Evolutionary conservation across 306 rosid genomes (phyloP).

Genomic region (Pyrus bretschneideri): DNA sequence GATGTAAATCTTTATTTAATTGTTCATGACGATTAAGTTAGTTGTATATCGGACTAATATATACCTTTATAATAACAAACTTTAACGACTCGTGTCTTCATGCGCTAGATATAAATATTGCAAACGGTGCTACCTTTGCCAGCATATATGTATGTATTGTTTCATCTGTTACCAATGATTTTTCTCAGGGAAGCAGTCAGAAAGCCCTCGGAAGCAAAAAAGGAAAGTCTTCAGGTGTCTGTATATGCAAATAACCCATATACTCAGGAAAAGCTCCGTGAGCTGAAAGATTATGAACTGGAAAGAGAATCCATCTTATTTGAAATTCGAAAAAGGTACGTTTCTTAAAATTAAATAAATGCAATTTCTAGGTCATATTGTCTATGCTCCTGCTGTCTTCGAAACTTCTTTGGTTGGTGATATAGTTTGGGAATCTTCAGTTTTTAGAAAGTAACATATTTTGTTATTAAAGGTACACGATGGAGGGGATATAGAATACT

Average conservation of each 20-base stretch:
- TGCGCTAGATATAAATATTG: not conserved
- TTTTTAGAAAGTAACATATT: not conserved
- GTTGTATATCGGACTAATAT: not conserved
- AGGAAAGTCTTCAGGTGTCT: conserved; percentile 51
- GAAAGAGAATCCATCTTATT: conserved; percentile 34
- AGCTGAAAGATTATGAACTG: conserved; percentile 48
- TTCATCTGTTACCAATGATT: conserved; percentile 9
- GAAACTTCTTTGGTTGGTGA: not conserved
- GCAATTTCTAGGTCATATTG: not conserved
- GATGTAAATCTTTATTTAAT: conserved; percentile 6
- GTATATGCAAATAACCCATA: conserved; percentile 47
- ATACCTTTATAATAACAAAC: not conserved
- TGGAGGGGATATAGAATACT: not conserved
- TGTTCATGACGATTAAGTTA: not conserved
- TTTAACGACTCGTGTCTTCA: not conserved
- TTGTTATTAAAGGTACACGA: not conserved
- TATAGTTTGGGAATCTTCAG: not conserved
- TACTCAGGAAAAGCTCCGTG: conserved; percentile 49
- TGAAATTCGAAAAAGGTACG: conserved; percentile 31
- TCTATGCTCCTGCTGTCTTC: not conserved
- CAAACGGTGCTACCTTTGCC: not conserved
- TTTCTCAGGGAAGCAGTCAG: conserved; percentile 56
- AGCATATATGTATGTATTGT: conserved; percentile 5
- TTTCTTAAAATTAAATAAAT: not conserved
- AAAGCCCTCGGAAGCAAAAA: conserved; percentile 63